Evolutionary conservation across 2,329 filamentous ascomycete genomes (phyloP), one percentile per base, ranked within the genome.

Genomic region (Talaromyces sp.): DNA sequence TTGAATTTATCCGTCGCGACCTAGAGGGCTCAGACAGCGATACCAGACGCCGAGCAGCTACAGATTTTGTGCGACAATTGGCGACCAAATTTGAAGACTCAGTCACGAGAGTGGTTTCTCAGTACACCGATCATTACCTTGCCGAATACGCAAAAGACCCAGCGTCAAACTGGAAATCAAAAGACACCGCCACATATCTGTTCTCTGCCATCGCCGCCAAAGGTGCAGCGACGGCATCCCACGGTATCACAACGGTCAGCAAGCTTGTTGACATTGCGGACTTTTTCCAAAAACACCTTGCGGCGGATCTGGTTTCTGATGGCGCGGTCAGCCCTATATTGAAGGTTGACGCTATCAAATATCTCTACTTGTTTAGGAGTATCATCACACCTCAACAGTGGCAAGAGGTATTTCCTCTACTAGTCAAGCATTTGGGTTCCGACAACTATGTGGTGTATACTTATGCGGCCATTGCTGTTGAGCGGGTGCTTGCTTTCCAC

Each of bases 271-370:
- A 96, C 72, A 90, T 99, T 31, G 89, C 97, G 27, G 90, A 96
- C 57, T 99, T 97, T 80, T 98, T 99, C 82, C 90, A 96, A 75
- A 91, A 90, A 68, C 87, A 98, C 76, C 90, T 99, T 72, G 94
- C 94, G 11, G 85, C 88, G n/a, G 95, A 99, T 76, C 83, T 99
- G 47, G 83, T 96, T 67, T 84, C 86, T n/a, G 83, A 87, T 39
- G 82, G 85, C 35, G 85, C 84, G 2, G 86, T 90, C 1, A 87
- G 96, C 71, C 90, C 93, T 9, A 93, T 99, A 66, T 85, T 97
- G 71, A 96, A 97, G 81, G 94, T 99, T 16, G 95, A 98, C 77
- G 94, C 94, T 19, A 97, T 99, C 84, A 99, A 98, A 78, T 99
- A 93, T 76, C 86, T 99, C 45, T 97, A 99, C 83, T 92, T 90